These are phyloP conservation scores for Coprinopsis cinerea DNA, from an alignment of 768 basidiomycete species.

Conservation along the genomic window DNA sequence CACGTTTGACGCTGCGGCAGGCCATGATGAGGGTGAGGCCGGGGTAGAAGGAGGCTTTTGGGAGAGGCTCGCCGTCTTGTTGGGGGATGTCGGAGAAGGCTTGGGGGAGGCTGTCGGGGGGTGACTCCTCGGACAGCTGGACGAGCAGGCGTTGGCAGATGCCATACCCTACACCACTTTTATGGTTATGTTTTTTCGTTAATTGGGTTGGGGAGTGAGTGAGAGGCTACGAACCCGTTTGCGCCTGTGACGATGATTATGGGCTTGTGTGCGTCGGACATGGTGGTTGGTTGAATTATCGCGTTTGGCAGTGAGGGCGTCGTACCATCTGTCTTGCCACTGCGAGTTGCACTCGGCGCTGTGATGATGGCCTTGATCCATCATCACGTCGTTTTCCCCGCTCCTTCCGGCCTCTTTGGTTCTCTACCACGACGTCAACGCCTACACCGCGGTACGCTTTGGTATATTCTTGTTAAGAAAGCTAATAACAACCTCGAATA, in stretches of 20 bases:
- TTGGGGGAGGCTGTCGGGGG: slow-evolving; percentile 47
- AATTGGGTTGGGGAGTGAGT: neutral
- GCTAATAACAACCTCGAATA: too few species aligned
- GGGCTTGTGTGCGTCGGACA: slow-evolving; percentile 30
- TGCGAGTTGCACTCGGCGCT: neutral
- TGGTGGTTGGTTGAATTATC: slow-evolving; percentile 12
- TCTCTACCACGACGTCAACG: too few species aligned
- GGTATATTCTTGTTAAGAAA: too few species aligned
- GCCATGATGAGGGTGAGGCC: slow-evolving; percentile 77
- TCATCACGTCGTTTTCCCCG: neutral
- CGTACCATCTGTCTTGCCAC: slow-evolving; percentile 13
- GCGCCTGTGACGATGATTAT: slow-evolving; percentile 67
- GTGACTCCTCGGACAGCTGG: slow-evolving; percentile 50
- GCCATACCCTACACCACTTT: slow-evolving; percentile 81
- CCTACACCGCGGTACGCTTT: too few species aligned
- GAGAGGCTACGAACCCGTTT: slow-evolving; percentile 44
- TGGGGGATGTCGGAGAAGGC: slow-evolving; percentile 25
- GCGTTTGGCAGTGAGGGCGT: too few species aligned
- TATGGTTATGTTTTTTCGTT: slow-evolving; percentile 23
- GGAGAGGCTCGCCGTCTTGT: slow-evolving; percentile 12
- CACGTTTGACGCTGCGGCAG: slow-evolving; percentile 62
- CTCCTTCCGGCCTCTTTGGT: too few species aligned
- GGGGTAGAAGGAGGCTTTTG: slow-evolving; percentile 25
- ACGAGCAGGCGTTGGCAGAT: slow-evolving; percentile 73
- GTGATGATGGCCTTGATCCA: neutral